Base-by-base conservation (phyloP, 805 yeast species). In the Zygosaccharomyces bisporus region DNA sequence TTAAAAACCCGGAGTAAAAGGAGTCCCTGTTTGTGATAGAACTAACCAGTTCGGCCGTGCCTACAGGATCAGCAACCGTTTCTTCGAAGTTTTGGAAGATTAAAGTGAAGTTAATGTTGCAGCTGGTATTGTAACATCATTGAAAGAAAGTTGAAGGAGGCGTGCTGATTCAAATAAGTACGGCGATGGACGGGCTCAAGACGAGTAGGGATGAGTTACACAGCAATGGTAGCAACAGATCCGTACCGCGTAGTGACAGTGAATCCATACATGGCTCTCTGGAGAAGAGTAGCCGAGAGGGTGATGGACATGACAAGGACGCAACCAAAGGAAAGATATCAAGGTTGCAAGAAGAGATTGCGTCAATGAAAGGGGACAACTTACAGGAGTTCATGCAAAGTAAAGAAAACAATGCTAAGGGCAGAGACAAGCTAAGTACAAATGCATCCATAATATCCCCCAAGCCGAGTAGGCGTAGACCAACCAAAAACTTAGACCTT, bases 311-410 rank as follows among this genome's bases (percentile, higher is more conserved):
- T 9, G 32, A 25, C 30, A 37, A 13, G 13, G 40, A 25, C 16
- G 20, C 27, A 10, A 37, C 30, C 3, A 37, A 25, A 25, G 39
- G 29, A 17, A 47, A 41, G 12, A 41, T 30, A 33, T 23, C 39
- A 8, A 43, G 30, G 25, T 23, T 46, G n/a, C 45, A 29, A 17
- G 45, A 41, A 10, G 51, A 47, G 39, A 34, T 47, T 10, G 51
- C 45, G 25, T 34, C 40, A 18, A 21, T 47, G 29, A 47, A 39
- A 29, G 43, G 34, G 6, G 45, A 34, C 9, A 35, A 41, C 21
- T 25, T 41, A 12, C 33, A 39, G 12, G 51, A 44, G 8, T 46
- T 43, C 10, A 36, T 41, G 8, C 6, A 25, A n/a, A 42, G 32
- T 6, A 47, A 44, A 21, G 43, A 27, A 27, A 27, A 27, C 31